Evolutionary conservation across 2,329 filamentous ascomycete species (phyloP), one percentile per base, ranked within the genome.

Genomic region (Myriangium duriaei): DNA sequence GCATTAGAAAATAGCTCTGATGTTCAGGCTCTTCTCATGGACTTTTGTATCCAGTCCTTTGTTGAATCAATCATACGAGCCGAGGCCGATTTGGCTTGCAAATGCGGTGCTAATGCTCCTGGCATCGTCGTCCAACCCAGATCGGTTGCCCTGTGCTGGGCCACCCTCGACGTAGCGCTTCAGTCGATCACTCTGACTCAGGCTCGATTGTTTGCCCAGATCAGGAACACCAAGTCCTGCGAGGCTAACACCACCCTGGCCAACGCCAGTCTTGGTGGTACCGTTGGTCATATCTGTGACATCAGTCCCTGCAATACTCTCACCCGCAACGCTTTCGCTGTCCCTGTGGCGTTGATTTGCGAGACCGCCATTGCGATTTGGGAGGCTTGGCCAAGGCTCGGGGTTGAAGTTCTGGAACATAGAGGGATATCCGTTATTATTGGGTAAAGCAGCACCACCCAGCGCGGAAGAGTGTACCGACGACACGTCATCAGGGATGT

Each of bases 81-180:
- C 51, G n/a, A 51, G 44, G 18, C 54, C 55, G 49, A 95, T 77
- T 61, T 96, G 91, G 64, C 86, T 95, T 44, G 88, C 87, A 64
- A 96, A 98, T 34, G 87, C 87, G 37, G 91, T 96, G 54, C 85
- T 94, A 52, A 96, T 76, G 61, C 88, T 96, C 63, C 91, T 85
- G 53, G 91, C 85, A 56, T 96, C 91, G 49, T 98, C 91, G 49
- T 98, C 91, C 45, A 80, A 68, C 30, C 64, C 60, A 15, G 79
- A 75, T 56, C 78, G 83, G 45, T 72, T 68, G 17, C 68, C 69
- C 31, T 36, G 37, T 16, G 43, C 37, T 13, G 45, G 44, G 14
- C 75, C 76, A 45, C 65, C 66, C 59, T 96, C 91, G 17, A 95
- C 84, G 52, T 94, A 96, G 49, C 91, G 81, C 64, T 91, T 92